Conservation (phyloP, 805 yeast species). For the Yamadazyma insecticola region DNA sequence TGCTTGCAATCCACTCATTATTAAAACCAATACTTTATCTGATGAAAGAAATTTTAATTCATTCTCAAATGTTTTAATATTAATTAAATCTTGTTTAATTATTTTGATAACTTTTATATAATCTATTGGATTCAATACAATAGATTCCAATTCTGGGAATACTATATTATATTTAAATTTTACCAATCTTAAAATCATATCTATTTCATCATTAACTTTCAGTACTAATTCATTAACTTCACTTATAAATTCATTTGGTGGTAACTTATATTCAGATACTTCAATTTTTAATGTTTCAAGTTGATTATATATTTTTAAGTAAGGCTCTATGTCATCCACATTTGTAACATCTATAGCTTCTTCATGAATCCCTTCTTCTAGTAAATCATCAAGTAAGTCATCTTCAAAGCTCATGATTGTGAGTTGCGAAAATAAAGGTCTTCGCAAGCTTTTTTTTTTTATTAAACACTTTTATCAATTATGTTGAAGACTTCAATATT, state of each 20-base stretch:
- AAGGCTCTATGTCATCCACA: conserved; percentile 14
- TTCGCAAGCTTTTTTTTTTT: conserved; percentile 1
- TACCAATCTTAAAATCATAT: conserved; percentile 43
- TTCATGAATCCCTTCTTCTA: conserved; percentile 2
- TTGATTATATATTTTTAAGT: conserved; percentile 19
- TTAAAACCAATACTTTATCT: conserved; percentile 60
- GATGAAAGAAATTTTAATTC: conserved; percentile 42
- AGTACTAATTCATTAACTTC: conserved; percentile 51
- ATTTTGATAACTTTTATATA: conserved; percentile 51
- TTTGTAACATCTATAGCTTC: conserved; percentile 15
- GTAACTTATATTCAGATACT: conserved; percentile 26
- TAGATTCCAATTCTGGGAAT: conserved; percentile 66
- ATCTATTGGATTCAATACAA: conserved; percentile 58
- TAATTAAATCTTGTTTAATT: conserved; percentile 45
- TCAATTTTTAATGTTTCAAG: conserved; percentile 17
- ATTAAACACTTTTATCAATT: conserved; percentile 2
- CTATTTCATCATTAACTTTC: conserved; percentile 52
- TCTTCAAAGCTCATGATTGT: conserved; percentile 30
- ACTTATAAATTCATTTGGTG: conserved; percentile 43
- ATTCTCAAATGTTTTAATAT: conserved; percentile 24
- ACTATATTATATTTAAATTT: conserved; percentile 51
- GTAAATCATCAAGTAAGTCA: conserved; percentile 38
- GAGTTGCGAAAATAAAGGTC: neutral
- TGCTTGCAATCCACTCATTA: conserved; percentile 65
- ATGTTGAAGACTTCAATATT: conserved; percentile 29